These are phyloP conservation scores for Pichia phayaonensis DNA, from an alignment of 805 yeast genomes.

Conservation along the genomic window DNA sequence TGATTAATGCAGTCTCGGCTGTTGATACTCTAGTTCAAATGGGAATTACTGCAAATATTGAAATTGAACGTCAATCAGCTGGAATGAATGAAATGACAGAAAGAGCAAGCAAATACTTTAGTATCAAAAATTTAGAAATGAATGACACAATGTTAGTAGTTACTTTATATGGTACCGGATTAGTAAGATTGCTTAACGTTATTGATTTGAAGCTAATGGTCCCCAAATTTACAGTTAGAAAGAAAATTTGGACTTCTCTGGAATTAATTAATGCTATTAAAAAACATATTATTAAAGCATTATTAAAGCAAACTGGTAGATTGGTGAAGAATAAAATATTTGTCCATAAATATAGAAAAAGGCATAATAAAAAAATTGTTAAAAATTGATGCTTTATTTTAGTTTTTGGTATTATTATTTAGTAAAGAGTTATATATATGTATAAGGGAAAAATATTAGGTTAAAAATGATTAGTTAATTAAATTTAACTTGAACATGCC, in stretches of 20 bases:
- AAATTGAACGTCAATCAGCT: neutral
- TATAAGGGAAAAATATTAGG: neutral
- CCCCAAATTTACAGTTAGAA: slow-evolving; percentile 51
- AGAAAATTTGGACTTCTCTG: slow-evolving; percentile 63
- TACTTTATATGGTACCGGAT: slow-evolving; percentile 72
- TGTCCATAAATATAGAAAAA: slow-evolving; percentile 12
- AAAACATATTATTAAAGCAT: slow-evolving; percentile 51
- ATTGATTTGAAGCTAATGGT: slow-evolving; percentile 60
- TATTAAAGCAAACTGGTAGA: slow-evolving; percentile 64
- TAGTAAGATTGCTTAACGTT: slow-evolving; percentile 64
- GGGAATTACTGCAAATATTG: neutral
- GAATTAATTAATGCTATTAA: slow-evolving; percentile 60
- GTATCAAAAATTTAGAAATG: slow-evolving; percentile 52
- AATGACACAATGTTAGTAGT: slow-evolving; percentile 49
- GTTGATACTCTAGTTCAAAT: neutral
- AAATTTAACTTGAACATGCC: slow-evolving; percentile 29
- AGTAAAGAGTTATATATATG: neutral
- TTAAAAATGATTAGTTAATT: slow-evolving; percentile 10
- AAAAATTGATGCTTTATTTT: neutral
- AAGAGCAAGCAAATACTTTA: slow-evolving; percentile 67
- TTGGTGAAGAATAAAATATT: slow-evolving; percentile 67
- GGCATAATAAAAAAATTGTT: slow-evolving; percentile 4
- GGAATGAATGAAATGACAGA: slow-evolving; percentile 50
- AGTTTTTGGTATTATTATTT: neutral
- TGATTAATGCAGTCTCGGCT: neutral